Base-by-base conservation (phyloP, 75 land plant species). In the Cupressus sempervirens region DNA sequence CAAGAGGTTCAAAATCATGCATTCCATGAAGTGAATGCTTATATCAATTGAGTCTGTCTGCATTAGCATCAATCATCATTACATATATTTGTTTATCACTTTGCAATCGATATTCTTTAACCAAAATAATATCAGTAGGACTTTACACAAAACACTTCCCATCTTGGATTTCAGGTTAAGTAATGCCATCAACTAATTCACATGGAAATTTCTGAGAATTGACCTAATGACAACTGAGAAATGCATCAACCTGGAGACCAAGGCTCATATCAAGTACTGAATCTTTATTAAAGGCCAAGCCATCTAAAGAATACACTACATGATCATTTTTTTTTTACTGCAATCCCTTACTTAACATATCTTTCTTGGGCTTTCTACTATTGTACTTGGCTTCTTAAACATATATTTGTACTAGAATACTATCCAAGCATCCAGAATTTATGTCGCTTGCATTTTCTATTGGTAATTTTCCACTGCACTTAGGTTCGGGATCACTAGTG, bases 331-430 rank as follows among this genome's bases (percentile, higher is more conserved):
- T 35, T 8, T 81, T 38, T 50, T 23, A 36, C 36, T 81, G 83
- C n/a, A 52, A 81, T n/a, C 52, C 83, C 58, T 52, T 81, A 36
- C 83, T 81, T 34, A 81, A 35, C 83, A 81, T 81, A 34, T 81
- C 83, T 29, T 81, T 58, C 29, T 81, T 62, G 52, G 83, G 46
- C 38, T 81, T 81, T 48, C 58, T 45, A 52, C 38, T 52, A 13
- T 52, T 10, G 15, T 52, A 9, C 54, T 81, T 53, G 29, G 58
- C 58, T 10, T 81, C 62, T 16, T 38, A 50, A 81, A n/a, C 58
- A 7, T 52, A 52, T 53, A 81, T 32, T 7, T 81, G 58, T 16
- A 82, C 20, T 5, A 34, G 35, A 30, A 81, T 81, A 10, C 58
- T 56, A 81, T 81, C 83, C 58, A 53, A 81, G 48, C 32, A 20